A percentile compares a stretch with the other conserved stretches of the same genome.
phyloP scores from a whole-genome alignment of 2,329 filamentous ascomycete species.

The Bertia moriformis region DNA sequence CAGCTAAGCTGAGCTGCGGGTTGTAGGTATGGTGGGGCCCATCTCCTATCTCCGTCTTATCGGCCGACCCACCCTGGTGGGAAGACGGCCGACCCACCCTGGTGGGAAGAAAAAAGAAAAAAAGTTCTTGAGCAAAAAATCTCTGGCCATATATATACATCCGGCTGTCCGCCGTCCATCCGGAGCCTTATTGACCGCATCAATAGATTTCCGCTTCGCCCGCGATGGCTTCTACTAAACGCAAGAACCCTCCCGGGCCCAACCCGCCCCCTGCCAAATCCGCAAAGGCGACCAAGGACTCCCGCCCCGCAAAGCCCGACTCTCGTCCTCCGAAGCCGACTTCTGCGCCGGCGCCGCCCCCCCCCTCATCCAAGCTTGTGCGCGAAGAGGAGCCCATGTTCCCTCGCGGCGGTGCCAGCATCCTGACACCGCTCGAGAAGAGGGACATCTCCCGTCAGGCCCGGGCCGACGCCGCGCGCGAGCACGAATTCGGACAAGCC shows the following conservation, averaged over 20 bases:
- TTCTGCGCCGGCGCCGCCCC: conserved; percentile 17
- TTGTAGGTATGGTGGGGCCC: no score
- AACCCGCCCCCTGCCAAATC: conserved; percentile 32
- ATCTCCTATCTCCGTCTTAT: no score
- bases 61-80: no score
- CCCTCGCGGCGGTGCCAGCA: conserved; percentile 77
- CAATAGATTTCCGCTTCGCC: no score
- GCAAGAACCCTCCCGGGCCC: conserved; percentile 39
- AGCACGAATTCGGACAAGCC: conserved; percentile 41
- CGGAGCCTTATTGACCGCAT: no score
- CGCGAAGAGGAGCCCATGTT: conserved; percentile 76
- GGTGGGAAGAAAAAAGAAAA: no score
- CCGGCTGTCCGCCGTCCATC: no score
- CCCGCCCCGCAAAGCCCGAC: conserved; percentile 33
- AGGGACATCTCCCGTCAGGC: conserved; percentile 93
- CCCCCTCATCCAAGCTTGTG: conserved; percentile 23
- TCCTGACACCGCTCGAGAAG: conserved; percentile 83
- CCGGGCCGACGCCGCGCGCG: conserved; percentile 78
- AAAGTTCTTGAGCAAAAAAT: no score
- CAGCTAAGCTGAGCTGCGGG: no score
- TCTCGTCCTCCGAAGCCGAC: conserved; percentile 18
- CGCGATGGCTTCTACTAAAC: conserved; percentile 36
- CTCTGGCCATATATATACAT: no score
- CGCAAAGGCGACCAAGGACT: conserved; percentile 27
- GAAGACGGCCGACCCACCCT: no score